Conservation (phyloP, 805 yeast species). For the Priceomyces carsonii region DNA sequence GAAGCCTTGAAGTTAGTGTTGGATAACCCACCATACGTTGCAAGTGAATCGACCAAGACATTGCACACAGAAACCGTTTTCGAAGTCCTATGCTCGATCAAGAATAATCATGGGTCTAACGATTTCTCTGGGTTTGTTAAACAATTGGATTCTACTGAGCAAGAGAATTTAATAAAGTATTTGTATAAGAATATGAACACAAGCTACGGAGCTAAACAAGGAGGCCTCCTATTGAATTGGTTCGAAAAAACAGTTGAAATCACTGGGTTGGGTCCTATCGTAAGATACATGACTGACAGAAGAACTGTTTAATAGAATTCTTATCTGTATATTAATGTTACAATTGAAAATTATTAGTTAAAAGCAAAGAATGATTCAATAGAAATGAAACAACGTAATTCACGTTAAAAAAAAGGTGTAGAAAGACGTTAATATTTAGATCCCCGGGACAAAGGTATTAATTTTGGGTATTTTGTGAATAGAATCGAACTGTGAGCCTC, state of each 20-base stretch:
- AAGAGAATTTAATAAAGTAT: conserved; percentile 78
- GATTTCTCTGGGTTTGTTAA: conserved; percentile 67
- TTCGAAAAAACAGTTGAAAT: conserved; percentile 83
- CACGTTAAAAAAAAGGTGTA: no score
- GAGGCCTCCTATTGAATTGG: conserved; percentile 87
- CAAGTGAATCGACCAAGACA: conserved; percentile 56
- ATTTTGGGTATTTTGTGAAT: conserved; percentile 5
- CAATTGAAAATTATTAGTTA: not conserved
- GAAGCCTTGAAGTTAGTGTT: conserved; percentile 68
- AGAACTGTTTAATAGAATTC: conserved; percentile 56
- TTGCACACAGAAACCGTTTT: conserved; percentile 51
- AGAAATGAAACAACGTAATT: no score
- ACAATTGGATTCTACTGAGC: conserved; percentile 60
- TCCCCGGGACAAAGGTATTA: conserved; percentile 1
- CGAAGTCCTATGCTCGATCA: conserved; percentile 58
- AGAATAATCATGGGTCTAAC: conserved; percentile 57
- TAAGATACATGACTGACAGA: conserved; percentile 83
- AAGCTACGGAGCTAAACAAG: conserved; percentile 77
- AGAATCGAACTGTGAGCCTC: conserved; percentile 3
- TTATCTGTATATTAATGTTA: conserved; percentile 1
- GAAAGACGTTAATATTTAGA: not conserved
- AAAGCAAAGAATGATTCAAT: conserved; percentile 1
- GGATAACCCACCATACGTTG: conserved; percentile 81
- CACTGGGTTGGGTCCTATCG: conserved; percentile 87
- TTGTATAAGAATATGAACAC: conserved; percentile 83